Conservation (phyloP, 148 eudicot genomes). For the Spergularia marina region DNA sequence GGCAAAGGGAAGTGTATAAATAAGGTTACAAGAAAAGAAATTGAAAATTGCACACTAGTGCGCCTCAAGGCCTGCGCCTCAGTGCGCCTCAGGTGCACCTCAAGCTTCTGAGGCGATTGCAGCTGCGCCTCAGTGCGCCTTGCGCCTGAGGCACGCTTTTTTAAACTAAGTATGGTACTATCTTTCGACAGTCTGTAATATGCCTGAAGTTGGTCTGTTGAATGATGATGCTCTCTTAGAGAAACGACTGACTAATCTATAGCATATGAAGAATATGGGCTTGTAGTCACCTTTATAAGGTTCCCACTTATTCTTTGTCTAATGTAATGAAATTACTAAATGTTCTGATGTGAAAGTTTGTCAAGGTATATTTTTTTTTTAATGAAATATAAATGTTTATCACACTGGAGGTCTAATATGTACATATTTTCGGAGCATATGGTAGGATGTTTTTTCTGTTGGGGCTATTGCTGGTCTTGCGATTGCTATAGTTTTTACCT, state of each 20-base stretch:
- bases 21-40: too few relatives aligned
- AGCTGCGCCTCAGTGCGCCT: too few relatives aligned
- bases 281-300: background rate
- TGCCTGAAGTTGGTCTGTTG: too few relatives aligned
- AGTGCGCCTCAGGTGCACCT: too few relatives aligned
- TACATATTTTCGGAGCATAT: slow-evolving; percentile 15
- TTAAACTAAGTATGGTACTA: background rate
- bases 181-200: background rate
- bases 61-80: too few relatives aligned
- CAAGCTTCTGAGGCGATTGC: too few relatives aligned
- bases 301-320: background rate
- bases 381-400: background rate
- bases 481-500: slow-evolving; percentile 72
- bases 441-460: slow-evolving; percentile 70
- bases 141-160: too few relatives aligned
- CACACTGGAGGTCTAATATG: background rate
- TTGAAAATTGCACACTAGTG: too few relatives aligned
- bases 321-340: background rate
- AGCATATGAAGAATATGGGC: background rate
- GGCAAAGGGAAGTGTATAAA: too few relatives aligned
- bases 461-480: slow-evolving; percentile 93
- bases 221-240: background rate
- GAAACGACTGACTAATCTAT: background rate
- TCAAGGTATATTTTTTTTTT: background rate
- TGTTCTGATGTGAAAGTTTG: background rate